These are phyloP conservation scores for Russula brevipes DNA, from an alignment of 768 basidiomycete genomes.

Conservation along the genomic window DNA sequence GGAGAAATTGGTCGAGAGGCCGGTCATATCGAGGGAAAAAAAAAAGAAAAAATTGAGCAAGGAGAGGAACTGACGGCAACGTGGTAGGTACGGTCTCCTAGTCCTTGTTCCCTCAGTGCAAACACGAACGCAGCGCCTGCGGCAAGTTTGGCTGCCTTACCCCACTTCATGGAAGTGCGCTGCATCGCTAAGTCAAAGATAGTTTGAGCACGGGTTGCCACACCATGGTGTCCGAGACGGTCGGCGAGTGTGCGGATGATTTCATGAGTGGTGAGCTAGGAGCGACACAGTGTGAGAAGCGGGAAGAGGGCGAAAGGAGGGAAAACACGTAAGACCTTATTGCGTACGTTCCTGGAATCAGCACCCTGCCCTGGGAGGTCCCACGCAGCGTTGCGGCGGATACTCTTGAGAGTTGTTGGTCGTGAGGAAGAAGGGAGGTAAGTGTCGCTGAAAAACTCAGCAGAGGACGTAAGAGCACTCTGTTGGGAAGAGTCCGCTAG, in stretches of 20 bases:
- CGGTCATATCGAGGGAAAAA: background rate
- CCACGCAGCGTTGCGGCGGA: conserved; percentile 50
- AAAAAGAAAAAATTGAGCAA: background rate
- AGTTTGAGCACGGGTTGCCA: conserved; percentile 58
- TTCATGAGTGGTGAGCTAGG: conserved; percentile 55
- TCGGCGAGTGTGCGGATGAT: conserved; percentile 58
- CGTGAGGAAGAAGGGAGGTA: conserved; percentile 31
- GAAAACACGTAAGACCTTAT: conserved; percentile 44
- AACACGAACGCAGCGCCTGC: conserved; percentile 67
- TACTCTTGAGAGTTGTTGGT: conserved; percentile 40
- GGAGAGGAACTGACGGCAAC: conserved; percentile 46
- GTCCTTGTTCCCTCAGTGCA: conserved; percentile 64
- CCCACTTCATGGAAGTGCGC: conserved; percentile 60
- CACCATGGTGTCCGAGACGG: conserved; percentile 54
- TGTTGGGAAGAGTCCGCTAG: conserved; percentile 55
- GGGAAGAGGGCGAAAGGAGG: conserved; percentile 13
- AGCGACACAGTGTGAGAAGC: conserved; percentile 4
- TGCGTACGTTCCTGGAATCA: conserved; percentile 58
- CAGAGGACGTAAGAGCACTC: conserved; percentile 50
- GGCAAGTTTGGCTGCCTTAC: conserved; percentile 60
- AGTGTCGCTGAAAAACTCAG: conserved; percentile 34
- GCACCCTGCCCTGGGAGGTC: conserved; percentile 61
- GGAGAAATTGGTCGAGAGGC: background rate
- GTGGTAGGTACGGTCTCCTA: conserved; percentile 60
- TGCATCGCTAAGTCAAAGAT: conserved; percentile 67